A percentile compares a stretch with the other conserved stretches of the same genome.
Evolutionary conservation across 2,329 filamentous ascomycete species (phyloP).

Genomic region (Aspergillus pseudoterreus): DNA sequence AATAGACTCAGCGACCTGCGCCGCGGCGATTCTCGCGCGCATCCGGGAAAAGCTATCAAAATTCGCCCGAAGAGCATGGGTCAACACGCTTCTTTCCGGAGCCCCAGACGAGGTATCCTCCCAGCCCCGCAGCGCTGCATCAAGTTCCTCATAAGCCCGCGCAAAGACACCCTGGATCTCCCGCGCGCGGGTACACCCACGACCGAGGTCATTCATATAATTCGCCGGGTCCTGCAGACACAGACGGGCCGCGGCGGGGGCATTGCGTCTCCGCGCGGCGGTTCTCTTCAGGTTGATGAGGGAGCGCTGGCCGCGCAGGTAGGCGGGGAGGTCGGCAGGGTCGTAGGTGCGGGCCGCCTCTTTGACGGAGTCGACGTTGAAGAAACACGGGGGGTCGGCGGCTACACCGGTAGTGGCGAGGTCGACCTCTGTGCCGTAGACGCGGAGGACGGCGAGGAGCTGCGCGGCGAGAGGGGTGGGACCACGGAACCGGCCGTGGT

Average conservation of each 20-base stretch:
- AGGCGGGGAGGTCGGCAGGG: conserved; percentile 15
- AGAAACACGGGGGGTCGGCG: conserved; percentile 45
- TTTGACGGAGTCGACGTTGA: conserved; percentile 26
- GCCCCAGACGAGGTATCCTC: conserved; percentile 5
- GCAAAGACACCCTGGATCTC: conserved; percentile 48
- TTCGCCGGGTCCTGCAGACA: conserved; percentile 59
- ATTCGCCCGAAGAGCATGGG: conserved; percentile 23
- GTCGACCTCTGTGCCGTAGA: conserved; percentile 47
- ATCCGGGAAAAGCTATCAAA: conserved; percentile 21
- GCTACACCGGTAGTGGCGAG: conserved; percentile 47
- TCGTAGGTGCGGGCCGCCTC: conserved; percentile 11
- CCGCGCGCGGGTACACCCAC: conserved; percentile 45
- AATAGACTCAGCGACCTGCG: not conserved
- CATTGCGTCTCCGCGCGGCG: conserved; percentile 30
- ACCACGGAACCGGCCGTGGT: conserved; percentile 28
- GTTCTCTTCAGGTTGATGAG: conserved; percentile 33
- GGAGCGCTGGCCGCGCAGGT: conserved; percentile 37
- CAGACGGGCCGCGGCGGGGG: conserved; percentile 36
- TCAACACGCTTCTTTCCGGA: conserved; percentile 20
- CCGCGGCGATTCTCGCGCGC: not conserved
- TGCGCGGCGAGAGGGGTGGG: conserved; percentile 36
- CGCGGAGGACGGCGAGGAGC: conserved; percentile 48
- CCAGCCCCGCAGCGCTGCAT: conserved; percentile 22
- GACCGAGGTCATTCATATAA: conserved; percentile 55
- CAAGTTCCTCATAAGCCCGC: conserved; percentile 24